Evolutionary conservation across 768 basidiomycete genomes (phyloP), one percentile per base, ranked within the genome.

Genomic region (Pilatotrama ljubarskyi): DNA sequence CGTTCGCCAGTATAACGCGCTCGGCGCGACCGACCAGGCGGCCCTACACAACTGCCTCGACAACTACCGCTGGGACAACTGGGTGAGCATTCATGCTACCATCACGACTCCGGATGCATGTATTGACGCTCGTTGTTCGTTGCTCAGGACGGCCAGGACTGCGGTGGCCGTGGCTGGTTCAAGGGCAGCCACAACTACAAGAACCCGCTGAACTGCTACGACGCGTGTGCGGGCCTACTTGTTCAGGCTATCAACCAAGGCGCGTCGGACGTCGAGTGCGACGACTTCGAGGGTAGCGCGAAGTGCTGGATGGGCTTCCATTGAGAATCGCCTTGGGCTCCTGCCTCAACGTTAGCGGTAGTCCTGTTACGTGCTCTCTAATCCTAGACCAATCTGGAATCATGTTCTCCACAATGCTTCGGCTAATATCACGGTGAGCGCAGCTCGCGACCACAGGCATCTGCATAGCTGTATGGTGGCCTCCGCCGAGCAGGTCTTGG

Each of bases 131-230:
- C 13, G 48, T 17, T n/a, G 17, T 18, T 35, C 22, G 9, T 35
- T 32, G 17, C 14, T 14, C 38, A 51, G 50, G 50, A 51, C 20
- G 50, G 50, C 1, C 11, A 15, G 50, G 36, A 51, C 35, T 51
- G 50, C 50, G 50, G 50, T 17, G 50, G 50, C 4, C 50, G 50
- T 13, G 50, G 50, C 35, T 51, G 50, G 50, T 51, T 51, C 50
- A 51, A 51, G 36, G 50, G 50, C 36, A 20, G 5, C 14, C 50
- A 51, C 35, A 14, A 51, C 7, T 51, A 38, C 50, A 40, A 37
- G 36, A 51, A 25, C 35, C 50, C 35, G 11, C 13, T 37, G 18
- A 37, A 51, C 50, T 51, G 50, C 50, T 51, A 24, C 20, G 50
- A 51, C 20, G 50, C 50, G 5, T 51, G 50, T 35, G 35, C 50